Conservation (phyloP, 2,329 filamentous ascomycete genomes). For the Diplodia corticola region DNA sequence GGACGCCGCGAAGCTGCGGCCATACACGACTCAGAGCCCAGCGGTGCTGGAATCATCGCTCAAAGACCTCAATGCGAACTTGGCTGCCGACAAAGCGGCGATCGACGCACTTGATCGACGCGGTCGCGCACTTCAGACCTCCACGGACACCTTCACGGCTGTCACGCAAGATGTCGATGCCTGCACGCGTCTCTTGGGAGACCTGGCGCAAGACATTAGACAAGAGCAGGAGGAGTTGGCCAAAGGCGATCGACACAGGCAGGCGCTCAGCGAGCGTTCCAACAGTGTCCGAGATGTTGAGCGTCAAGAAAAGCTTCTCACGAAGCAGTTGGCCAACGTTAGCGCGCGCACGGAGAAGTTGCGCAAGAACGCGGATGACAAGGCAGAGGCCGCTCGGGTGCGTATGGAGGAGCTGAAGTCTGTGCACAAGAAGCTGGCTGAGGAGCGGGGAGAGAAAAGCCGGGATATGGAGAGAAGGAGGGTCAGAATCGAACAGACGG, state of each 20-base stretch:
- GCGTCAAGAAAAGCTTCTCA: slow-evolving; percentile 77
- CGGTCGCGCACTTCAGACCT: slow-evolving; percentile 87
- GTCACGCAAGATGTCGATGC: slow-evolving; percentile 82
- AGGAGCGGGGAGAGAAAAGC: slow-evolving; percentile 82
- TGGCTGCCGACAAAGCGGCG: slow-evolving; percentile 75
- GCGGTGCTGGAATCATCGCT: slow-evolving; percentile 78
- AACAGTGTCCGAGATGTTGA: slow-evolving; percentile 93
- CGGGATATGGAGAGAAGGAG: slow-evolving; percentile 89
- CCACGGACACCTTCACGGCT: slow-evolving; percentile 82
- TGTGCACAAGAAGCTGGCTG: slow-evolving; percentile 76
- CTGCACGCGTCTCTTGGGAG: slow-evolving; percentile 85
- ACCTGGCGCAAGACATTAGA: slow-evolving; percentile 77
- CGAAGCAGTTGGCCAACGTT: slow-evolving; percentile 82
- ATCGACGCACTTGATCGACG: slow-evolving; percentile 87
- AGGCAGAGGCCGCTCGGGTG: slow-evolving; percentile 76
- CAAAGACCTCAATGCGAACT: slow-evolving; percentile 75
- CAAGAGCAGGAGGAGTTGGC: slow-evolving; percentile 91
- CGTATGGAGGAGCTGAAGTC: slow-evolving; percentile 87
- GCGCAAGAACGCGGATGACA: slow-evolving; percentile 75
- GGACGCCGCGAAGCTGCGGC: slow-evolving; percentile 84
- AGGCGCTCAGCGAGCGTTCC: slow-evolving; percentile 81
- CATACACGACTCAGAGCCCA: slow-evolving; percentile 89
- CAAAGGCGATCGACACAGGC: slow-evolving; percentile 76
- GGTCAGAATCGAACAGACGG: slow-evolving; percentile 95
- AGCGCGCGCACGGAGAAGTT: slow-evolving; percentile 83